These are phyloP conservation scores for Apophysomyces trapeziformis DNA, from an alignment of 371 early-diverging fungal genomes.

Conservation along the genomic window DNA sequence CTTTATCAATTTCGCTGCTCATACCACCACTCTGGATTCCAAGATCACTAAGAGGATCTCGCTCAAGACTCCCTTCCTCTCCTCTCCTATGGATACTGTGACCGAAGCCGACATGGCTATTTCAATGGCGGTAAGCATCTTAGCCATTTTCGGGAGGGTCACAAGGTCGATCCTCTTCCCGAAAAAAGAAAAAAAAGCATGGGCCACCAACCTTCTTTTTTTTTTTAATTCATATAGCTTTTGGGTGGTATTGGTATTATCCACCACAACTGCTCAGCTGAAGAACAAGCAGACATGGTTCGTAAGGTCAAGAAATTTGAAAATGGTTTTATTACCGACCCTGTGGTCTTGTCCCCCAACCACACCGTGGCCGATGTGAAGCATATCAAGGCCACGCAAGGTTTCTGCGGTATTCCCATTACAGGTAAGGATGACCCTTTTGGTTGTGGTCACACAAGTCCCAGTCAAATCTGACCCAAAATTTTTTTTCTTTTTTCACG, in stretches of 20 bases:
- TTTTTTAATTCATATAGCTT: slow-evolving; percentile 42
- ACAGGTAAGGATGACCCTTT: slow-evolving; percentile 62
- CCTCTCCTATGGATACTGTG: slow-evolving; percentile 98
- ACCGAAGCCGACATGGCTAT: slow-evolving; percentile 98
- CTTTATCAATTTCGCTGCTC: slow-evolving; percentile 91
- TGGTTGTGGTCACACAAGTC: background rate
- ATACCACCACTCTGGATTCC: slow-evolving; percentile 74
- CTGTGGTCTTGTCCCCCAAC: slow-evolving; percentile 82
- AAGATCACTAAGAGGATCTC: slow-evolving; percentile 87
- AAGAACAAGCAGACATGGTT: slow-evolving; percentile 97
- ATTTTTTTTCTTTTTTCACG: background rate
- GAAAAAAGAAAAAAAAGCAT: background rate
- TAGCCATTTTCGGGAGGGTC: slow-evolving; percentile 1
- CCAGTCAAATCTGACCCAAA: background rate
- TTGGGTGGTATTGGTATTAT: slow-evolving; percentile 97
- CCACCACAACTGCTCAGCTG: slow-evolving; percentile 95
- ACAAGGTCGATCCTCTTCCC: background rate
- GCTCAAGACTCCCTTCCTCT: slow-evolving; percentile 91
- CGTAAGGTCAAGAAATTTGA: slow-evolving; percentile 97
- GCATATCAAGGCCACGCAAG: slow-evolving; percentile 82
- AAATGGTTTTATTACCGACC: slow-evolving; percentile 97
- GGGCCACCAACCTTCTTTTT: slow-evolving; percentile 1
- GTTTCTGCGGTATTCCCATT: slow-evolving; percentile 97
- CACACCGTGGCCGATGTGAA: slow-evolving; percentile 89
- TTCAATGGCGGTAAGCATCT: slow-evolving; percentile 81